Base-by-base conservation (phyloP, 148 eudicot species). In the Arbutus unedo region DNA sequence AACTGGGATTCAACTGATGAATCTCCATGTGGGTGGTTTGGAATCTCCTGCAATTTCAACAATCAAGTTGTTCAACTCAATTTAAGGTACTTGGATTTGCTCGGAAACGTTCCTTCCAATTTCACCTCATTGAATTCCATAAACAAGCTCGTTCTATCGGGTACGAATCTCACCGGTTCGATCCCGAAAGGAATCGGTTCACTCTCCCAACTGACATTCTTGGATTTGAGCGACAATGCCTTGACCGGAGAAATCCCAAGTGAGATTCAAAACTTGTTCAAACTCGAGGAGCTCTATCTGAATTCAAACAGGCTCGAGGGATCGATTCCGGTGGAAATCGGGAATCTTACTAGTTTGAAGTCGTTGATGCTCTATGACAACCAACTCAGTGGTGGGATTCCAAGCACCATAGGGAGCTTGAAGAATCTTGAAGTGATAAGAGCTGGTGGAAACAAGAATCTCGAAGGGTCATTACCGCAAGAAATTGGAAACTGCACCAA, bases 361-460 rank as follows among this genome's bases (percentile, higher is more conserved):
- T 82, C 82, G 93, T 75, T 95, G 50, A 86, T 90, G 8, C 31
- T 94, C 3, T 94, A 90, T 72, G 98, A 95, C 66, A 95, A 95
- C 81, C 98, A 93, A 56, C 88, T 95, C 11, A 89, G 93, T 79
- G 98, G 98, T 10, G 60, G 77, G 45, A 90, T 95, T 76, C 98
- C 98, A 62, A 82, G 53, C 73, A 88, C 88, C 13, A 94, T 95
- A 50, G 98, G 98, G 4, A 79, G 72, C 41, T 81, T 95, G 80
- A 85, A 84, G 81, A 89, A 82, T 14, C 89, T 95, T 43, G 74
- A 84, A 77, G 91, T 91, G n/a, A 81, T 95, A 3, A 84, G 98
- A 64, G 94, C 93, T 0, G 98, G 98, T 47, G 98, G 98, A 4
- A 95, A 95, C 85, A 95, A 92, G 84, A 94, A 95, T 77, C 89